Conservation (phyloP, 108 stramenopile genomes). For the Skeletonema potamos region DNA sequence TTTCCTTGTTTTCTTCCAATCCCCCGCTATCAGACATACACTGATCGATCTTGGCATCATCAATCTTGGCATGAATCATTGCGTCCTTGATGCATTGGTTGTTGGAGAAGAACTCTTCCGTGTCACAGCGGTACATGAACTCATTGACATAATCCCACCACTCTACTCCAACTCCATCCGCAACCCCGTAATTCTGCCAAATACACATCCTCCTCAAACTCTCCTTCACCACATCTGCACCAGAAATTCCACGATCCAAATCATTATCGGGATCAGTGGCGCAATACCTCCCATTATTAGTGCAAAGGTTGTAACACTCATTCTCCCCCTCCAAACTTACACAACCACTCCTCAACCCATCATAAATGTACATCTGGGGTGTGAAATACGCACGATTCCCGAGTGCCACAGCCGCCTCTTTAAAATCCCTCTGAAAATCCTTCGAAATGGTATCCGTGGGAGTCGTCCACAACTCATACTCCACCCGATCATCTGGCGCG, state of each 20-base stretch:
- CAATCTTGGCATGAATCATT: constrained; percentile 69
- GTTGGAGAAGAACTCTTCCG: constrained; percentile 60
- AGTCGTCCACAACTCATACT: constrained; percentile 87
- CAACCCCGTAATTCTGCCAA: constrained; percentile 64
- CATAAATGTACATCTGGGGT: constrained; percentile 88
- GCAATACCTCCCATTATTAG: constrained; percentile 93
- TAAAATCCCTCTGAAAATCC: constrained; percentile 79
- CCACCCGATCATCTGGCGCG: constrained; percentile 82
- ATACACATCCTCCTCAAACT: constrained; percentile 84
- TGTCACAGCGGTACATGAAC: constrained; percentile 65
- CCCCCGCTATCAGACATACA: constrained; percentile 91
- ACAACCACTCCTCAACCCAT: constrained; percentile 76
- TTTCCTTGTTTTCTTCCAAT: constrained; percentile 48
- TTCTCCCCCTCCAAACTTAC: constrained; percentile 45
- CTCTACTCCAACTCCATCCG: constrained; percentile 65
- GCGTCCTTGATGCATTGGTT: constrained; percentile 81
- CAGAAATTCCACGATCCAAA: constrained; percentile 66
- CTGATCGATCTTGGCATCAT: constrained; percentile 55
- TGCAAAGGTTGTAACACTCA: constrained; percentile 82
- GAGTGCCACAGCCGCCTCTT: constrained; percentile 64
- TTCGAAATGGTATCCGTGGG: constrained; percentile 63
- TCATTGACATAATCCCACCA: constrained; percentile 93
- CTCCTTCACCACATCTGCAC: constrained; percentile 88
- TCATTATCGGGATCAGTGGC: constrained; percentile 86
- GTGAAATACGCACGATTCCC: constrained; percentile 83